Evolutionary conservation across 2,329 filamentous ascomycete genomes (phyloP), one percentile per base, ranked within the genome.

Genomic region (Podosphaera aphanis): DNA sequence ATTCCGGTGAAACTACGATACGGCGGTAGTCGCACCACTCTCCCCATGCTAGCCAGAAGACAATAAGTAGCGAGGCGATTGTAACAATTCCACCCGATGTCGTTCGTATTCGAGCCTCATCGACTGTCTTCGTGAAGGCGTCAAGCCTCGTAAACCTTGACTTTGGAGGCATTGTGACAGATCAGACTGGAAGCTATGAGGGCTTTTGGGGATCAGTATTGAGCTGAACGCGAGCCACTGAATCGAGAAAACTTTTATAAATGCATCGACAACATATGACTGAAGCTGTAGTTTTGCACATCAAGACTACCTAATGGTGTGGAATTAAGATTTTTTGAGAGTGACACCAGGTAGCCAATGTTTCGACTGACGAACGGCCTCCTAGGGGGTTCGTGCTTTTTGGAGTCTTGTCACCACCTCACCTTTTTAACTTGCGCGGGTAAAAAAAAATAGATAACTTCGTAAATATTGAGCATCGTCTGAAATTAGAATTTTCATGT

Each of bases 91-190:
- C 90, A 53, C 90, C 90, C 2, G 85, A 93, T 5, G 86, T 94
- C 27, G 90, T 98, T 57, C 92, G 81, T 60, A 98, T 77, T 56
- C 90, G 77, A 53, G 92, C 90, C 75, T 98, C 90, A 63, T 98
- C 90, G 55, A 98, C 90, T 11, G 90, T 98, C 66, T 98, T 98
- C 44, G 88, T 93, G 62, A 98, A 98, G 70, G 90, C 90, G 64
- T 98, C 90, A 52, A 98, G 83, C 73, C 80, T 79, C 49, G 83
- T 93, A 61, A 98, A 94, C 63, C 90, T 79, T 55, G 84, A 93
- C 69, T 93, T 93, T 59, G 79, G 66, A 53, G 86, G 70, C 90
- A 95, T 95, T 1, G 41, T 55, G 48, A 46, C 35, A 43, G 35
- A 25, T 44, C 46, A 33, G 29, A 36, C 27, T 45, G 36, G 13